Base-by-base conservation (phyloP, 2,329 filamentous ascomycete genomes). In the Penicillium sp. region DNA sequence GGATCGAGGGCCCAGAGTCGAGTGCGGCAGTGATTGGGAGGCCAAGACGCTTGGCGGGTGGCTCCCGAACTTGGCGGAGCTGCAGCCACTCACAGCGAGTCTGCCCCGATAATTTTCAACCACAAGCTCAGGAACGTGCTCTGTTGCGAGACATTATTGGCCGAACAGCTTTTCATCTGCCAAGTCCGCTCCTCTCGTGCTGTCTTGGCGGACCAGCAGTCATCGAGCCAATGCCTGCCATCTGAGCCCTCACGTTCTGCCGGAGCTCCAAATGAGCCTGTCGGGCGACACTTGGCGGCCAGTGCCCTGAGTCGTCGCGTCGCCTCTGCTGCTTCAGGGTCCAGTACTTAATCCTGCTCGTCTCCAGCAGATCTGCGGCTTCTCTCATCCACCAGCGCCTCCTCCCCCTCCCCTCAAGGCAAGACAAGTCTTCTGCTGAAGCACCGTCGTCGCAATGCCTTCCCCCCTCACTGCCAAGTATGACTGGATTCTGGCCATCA, bases 401-500 rank as follows among this genome's bases (percentile, higher is more conserved):
- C 50, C 51, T 48, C 8, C 11, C 49, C 49, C 49, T 30, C 52
- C 35, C 17, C 31, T 41, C 35, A 13, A 41, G 35, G 35, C 31
- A 26, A 52, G 15, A 53, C 45, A 35, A 30, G 13, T n/a, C 56
- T 30, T 38, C 48, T 52, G 56, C 49, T 50, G 62, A 67, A 26
- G 45, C 46, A 7, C 45, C 26, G 47, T 17, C 19, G 48, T 48
- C 56, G 31, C 47, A 45, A 73, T 73, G 71, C 50, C 66, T 38
- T 64, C 68, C 19, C 41, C 54, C 41, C 56, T 59, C 41, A 73
- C 71, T 7, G 71, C 69, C 48, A 69, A 69, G 55, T 73, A 73
- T 60, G 69, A 72, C 60, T 73, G 71, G 70, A 73, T 73, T 45
- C 60, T 73, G 23, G 71, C 71, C 52, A 48, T 73, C 23, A 72